phyloP scores from a whole-genome alignment of 306 rosid species.

The Prinsepia uniflora region DNA sequence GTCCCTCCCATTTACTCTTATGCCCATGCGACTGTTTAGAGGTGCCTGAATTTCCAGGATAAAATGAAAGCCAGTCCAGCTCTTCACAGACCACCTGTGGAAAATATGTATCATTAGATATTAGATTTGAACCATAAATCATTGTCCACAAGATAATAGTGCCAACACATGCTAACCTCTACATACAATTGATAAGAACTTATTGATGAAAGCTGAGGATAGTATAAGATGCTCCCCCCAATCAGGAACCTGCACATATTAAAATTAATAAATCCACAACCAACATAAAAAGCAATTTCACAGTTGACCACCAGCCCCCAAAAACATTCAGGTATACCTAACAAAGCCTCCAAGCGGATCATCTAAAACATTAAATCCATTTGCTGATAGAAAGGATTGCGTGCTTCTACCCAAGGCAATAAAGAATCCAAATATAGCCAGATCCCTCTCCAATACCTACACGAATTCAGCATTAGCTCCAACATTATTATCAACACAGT shows the following conservation, averaged over 20 bases:
- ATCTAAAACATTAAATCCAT: constrained; percentile 62
- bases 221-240: constrained; percentile 90
- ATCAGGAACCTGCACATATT: constrained; percentile 68
- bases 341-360: constrained; percentile 75
- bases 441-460: constrained; percentile 97
- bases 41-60: constrained; percentile 55
- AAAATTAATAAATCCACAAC: constrained; percentile 26
- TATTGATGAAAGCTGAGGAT: constrained; percentile 96
- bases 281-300: constrained; percentile 24
- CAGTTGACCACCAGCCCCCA: constrained; percentile 20
- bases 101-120: constrained; percentile 28
- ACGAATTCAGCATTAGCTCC: constrained; percentile 24
- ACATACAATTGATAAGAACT: constrained; percentile 93
- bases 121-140: constrained; percentile 25
- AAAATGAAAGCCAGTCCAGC: constrained; percentile 96
- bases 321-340: constrained; percentile 45
- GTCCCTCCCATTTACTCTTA: constrained; percentile 61
- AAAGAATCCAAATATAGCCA: constrained; percentile 96
- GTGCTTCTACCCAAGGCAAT: constrained; percentile 92
- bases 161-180: constrained; percentile 63
- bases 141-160: constrained; percentile 15
- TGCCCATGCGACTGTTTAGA: constrained; percentile 59
- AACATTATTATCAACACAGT: constrained; percentile 23
- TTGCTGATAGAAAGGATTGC: constrained; percentile 66
- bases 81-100: constrained; percentile 96